Percentiles rank a stretch among this genome's conserved stretches.
Evolutionary conservation across 345 rosid genomes (phyloP).

Genomic region (Brassica carinata): DNA sequence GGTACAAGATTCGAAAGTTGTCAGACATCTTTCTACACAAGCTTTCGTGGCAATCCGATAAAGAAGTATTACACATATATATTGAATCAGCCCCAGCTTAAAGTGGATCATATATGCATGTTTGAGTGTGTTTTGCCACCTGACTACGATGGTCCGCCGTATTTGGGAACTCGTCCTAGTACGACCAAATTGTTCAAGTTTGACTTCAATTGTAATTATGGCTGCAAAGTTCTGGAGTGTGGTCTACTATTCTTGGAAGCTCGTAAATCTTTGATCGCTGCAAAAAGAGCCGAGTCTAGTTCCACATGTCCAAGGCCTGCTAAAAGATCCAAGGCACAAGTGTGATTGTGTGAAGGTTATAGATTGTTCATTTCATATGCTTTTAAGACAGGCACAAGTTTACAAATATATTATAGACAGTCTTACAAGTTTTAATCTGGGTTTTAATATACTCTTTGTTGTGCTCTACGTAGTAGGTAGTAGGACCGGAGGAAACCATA

Average conservation of each 20-base stretch:
- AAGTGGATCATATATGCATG: neutral
- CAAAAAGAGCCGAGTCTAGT: neutral
- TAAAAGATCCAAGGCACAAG: neutral
- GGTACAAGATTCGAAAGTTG: neutral
- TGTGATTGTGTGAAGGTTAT: neutral
- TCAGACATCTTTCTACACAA: neutral
- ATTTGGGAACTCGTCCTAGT: neutral
- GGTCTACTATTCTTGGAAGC: neutral
- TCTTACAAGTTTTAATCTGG: neutral
- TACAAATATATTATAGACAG: neutral
- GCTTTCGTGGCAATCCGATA: neutral
- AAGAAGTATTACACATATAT: neutral
- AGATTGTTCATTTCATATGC: neutral
- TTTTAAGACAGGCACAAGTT: too few relatives aligned
- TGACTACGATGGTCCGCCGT: neutral
- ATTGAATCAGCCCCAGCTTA: neutral
- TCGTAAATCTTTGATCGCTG: neutral
- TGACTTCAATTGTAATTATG: neutral
- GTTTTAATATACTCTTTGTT: too few relatives aligned
- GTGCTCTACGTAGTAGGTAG: too few relatives aligned
- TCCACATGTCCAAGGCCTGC: neutral
- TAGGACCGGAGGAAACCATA: too few relatives aligned
- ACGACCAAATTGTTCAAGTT: neutral
- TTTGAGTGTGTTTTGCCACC: neutral
- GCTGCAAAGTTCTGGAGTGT: slow-evolving; percentile 1